These are phyloP conservation scores for Plasmodium gonderi DNA, from an alignment of 169 alveolate species.

Conservation along the genomic window DNA sequence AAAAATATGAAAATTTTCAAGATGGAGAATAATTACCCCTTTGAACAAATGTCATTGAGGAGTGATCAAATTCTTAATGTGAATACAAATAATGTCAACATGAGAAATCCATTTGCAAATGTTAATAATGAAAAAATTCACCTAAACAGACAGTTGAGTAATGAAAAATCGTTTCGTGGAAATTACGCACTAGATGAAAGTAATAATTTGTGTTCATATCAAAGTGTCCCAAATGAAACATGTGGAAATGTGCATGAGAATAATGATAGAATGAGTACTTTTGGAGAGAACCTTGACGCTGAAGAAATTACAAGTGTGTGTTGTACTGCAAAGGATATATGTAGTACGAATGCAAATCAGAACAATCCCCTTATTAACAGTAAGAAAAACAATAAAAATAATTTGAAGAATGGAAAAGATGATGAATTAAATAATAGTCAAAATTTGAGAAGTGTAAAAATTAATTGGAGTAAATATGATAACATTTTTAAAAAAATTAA, in stretches of 20 bases:
- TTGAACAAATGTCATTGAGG: conserved; percentile 12
- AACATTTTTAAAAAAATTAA: conserved; percentile 49
- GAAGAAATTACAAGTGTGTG: neutral
- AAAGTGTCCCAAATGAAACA: neutral
- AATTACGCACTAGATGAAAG: neutral
- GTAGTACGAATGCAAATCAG: neutral
- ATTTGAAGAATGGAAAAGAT: conserved; percentile 27
- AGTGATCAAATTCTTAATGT: neutral
- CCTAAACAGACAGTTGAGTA: neutral
- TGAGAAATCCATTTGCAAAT: neutral
- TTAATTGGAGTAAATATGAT: conserved; percentile 70
- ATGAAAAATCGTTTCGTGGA: neutral
- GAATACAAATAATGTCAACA: neutral
- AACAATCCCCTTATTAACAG: neutral
- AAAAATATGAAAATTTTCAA: conserved; percentile 39
- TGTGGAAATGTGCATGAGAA: neutral
- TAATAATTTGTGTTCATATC: neutral
- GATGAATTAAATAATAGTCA: conserved; percentile 55
- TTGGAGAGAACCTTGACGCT: no score
- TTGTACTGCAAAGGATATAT: neutral
- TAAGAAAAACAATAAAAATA: conserved; percentile 21
- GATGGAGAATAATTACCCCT: conserved; percentile 13
- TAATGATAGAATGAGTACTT: neutral
- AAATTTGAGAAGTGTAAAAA: conserved; percentile 63
- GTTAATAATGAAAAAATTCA: neutral